Evolutionary conservation across 2,329 filamentous ascomycete genomes (phyloP), one percentile per base, ranked within the genome.

Genomic region (Fusarium devonianum): DNA sequence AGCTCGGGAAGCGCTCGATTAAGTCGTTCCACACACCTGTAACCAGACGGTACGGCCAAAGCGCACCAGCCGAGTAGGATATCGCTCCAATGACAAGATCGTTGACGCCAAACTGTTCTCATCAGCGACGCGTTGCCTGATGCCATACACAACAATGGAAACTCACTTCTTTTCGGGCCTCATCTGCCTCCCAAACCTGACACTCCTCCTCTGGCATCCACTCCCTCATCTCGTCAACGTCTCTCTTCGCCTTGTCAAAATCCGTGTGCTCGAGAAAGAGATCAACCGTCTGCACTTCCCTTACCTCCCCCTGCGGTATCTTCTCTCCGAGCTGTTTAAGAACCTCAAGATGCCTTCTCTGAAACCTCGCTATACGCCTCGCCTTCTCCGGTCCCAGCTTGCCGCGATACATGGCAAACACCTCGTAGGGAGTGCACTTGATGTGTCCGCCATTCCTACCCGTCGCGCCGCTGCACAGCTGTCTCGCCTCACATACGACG

Each of bases 361-460:
- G 73, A 41, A 81, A 78, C n/a, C 68, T 58, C 3, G 74, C 68
- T 3, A 81, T 55, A 10, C 66, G 64, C 3, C 68, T 67, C 5
- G 80, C 79, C 12, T 67, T 59, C 17, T 73, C 69, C 0, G 58
- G 58, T 0, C 73, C 71, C 3, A 75, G 38, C 7, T 39, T 59
- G 4, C 37, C 38, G 22, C 68, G 68, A 4, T 76, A 62, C 3
- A 48, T 50, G 3, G 65, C 60, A 39, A 77, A 79, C 32, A 73
- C 65, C 41, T 74, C 71, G 49, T 79, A 73, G 3, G 77, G 74
- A 3, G 68, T 66, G 18, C 69, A 64, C 62, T 81, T 79, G 52
- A 81, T 74, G 61, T 79, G 78, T 0, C 78, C 79, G 14, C 78
- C 79, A 52, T 82, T 82, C 37, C 80, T 72, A 2, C 76, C 80